Conservation (phyloP, 179 eudicot species). For the Silene noctiflora region DNA sequence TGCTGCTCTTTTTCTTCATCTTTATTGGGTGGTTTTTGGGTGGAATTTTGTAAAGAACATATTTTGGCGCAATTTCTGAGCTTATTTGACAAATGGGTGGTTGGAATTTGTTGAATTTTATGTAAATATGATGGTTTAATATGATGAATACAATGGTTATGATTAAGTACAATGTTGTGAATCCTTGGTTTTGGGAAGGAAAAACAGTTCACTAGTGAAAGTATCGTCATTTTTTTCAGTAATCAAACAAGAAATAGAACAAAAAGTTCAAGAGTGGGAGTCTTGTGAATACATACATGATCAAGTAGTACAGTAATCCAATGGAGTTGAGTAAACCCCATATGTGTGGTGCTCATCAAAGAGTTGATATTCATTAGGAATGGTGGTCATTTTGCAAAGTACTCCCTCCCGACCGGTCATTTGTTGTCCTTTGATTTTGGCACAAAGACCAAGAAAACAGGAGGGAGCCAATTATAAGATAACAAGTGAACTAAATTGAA, state of each 20-base stretch:
- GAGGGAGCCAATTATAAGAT: too few relatives aligned
- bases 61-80: conserved; percentile 19
- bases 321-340: too few relatives aligned
- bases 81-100: conserved; percentile 24
- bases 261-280: too few relatives aligned
- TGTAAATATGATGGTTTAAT: neutral
- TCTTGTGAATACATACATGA: too few relatives aligned
- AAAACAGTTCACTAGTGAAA: conserved; percentile 5
- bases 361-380: too few relatives aligned
- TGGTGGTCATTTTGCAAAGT: too few relatives aligned
- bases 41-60: conserved; percentile 23
- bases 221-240: neutral
- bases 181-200: conserved; percentile 1
- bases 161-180: neutral
- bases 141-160: neutral
- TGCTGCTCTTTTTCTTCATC: conserved; percentile 8
- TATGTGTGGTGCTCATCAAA: too few relatives aligned
- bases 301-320: too few relatives aligned
- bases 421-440: too few relatives aligned
- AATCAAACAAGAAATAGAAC: neutral
- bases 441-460: too few relatives aligned
- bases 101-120: conserved; percentile 12
- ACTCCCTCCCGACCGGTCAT: too few relatives aligned
- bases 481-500: too few relatives aligned
- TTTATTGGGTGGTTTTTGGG: conserved; percentile 13